Base-by-base conservation (phyloP, 768 basidiomycete genomes). In the Termitomyces sp. region DNA sequence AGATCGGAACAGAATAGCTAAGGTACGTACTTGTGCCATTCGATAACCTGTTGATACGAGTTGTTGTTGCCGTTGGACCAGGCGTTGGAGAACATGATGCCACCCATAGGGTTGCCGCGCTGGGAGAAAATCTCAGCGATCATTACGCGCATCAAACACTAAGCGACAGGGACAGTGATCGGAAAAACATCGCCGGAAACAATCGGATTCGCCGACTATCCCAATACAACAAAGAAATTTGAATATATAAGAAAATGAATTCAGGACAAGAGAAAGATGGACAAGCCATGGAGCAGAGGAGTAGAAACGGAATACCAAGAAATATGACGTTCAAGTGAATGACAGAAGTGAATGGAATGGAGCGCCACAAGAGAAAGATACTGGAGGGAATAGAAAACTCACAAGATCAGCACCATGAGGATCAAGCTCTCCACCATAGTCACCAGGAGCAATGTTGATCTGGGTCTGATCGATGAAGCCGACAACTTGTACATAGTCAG, bases 61-160 rank as follows among this genome's bases (percentile, higher is more conserved):
- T 70, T 70, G 65, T 79, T 81, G 63, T 80, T 73, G 51, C 64
- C 69, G 31, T 45, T 56, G 17, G 78, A 73, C 67, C 79, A 87
- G 11, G 74, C 80, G 61, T 76, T 86, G 0, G 89, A 85, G 76
- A 81, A 93, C 47, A 91, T 60, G 32, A 92, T 71, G 53, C 84
- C 88, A 64, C 91, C 91, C 32, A 91, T 77, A 3, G 89, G 89
- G 76, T 92, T 94, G n/a, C 92, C 92, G 63, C 88, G 84, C 83
- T 88, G 31, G 29, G 43, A 20, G 32, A 61, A 65, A 14, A 14
- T 37, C 34, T 64, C 49, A 58, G 42, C 48, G 32, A 40, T 10
- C 40, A 25, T 48, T 43, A 55, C 29, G 29, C 25, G 36, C 34
- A 69, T 60, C 60, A 49, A n/a, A 60, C 25, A 56, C 61, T 55